A percentile compares a stretch with the other conserved stretches of the same genome.
Conservation (phyloP, 768 basidiomycete species). For the Serendipita sp. region DNA sequence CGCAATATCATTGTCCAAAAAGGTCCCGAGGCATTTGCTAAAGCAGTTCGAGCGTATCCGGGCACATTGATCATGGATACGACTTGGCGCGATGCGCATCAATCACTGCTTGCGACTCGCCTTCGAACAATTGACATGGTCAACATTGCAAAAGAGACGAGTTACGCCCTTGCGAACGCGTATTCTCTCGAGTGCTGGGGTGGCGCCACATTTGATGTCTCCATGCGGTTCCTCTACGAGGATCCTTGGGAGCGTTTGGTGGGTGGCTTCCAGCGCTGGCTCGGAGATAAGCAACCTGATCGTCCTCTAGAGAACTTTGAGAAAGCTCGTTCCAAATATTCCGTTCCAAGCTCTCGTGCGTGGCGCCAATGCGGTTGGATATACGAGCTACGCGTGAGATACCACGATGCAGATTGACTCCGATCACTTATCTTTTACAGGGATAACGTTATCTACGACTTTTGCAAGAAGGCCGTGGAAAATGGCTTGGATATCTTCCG, state of each 20-base stretch:
- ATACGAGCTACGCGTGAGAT: conserved; percentile 90
- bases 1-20: conserved; percentile 97
- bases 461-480: conserved; percentile 99
- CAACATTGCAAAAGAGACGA: conserved; percentile 97
- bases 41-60: conserved; percentile 91
- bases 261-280: conserved; percentile 15
- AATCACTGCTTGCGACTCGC: conserved; percentile 91
- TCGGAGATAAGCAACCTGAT: not conserved
- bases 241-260: conserved; percentile 98
- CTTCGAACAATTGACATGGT: conserved; percentile 93
- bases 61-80: conserved; percentile 97
- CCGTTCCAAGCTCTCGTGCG: conserved; percentile 96
- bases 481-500: conserved; percentile 99
- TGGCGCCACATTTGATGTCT: conserved; percentile 96
- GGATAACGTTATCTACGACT: conserved; percentile 98
- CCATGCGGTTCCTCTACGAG: conserved; percentile 98
- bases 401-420: not conserved
- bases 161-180: conserved; percentile 85
- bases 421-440: conserved; percentile 24
- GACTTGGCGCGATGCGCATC: conserved; percentile 98
- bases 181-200: conserved; percentile 99
- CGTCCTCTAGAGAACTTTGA: conserved; percentile 53
- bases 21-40: conserved; percentile 95
- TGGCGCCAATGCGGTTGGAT: conserved; percentile 97
- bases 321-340: conserved; percentile 95